These are phyloP conservation scores for Arthrocladium fulminans DNA, from an alignment of 2,329 filamentous ascomycete species.

Conservation along the genomic window DNA sequence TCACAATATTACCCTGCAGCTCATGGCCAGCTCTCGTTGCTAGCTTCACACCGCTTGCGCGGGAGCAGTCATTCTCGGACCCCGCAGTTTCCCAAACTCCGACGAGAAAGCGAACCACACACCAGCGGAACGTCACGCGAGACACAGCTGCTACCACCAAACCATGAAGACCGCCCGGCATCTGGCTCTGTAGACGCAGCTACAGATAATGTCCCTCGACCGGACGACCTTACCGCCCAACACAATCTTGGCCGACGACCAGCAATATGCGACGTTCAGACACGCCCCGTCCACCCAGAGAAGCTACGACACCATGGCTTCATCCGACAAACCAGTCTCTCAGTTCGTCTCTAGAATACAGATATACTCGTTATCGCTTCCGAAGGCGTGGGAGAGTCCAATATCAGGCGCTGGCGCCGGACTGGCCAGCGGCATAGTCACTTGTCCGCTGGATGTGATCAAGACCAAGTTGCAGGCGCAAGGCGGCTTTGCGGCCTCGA, in stretches of 20 bases:
- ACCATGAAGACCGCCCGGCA: slow-evolving; percentile 4
- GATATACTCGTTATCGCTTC: slow-evolving; percentile 40
- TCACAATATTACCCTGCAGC: neutral
- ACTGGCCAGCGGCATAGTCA: slow-evolving; percentile 86
- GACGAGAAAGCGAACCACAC: neutral
- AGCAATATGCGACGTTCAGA: slow-evolving; percentile 24
- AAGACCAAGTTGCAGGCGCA: slow-evolving; percentile 98
- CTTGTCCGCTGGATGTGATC: slow-evolving; percentile 95
- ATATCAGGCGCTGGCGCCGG: slow-evolving; percentile 81
- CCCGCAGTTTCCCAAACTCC: slow-evolving; percentile 17
- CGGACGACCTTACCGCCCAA: slow-evolving; percentile 9
- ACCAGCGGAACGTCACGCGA: slow-evolving; percentile 8
- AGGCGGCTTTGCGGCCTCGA: slow-evolving; percentile 61
- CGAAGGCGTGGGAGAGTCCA: slow-evolving; percentile 60
- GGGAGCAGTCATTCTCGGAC: slow-evolving; percentile 11
- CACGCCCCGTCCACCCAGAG: slow-evolving; percentile 15
- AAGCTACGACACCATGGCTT: slow-evolving; percentile 24
- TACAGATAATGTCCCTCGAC: slow-evolving; percentile 20
- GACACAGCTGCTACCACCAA: neutral
- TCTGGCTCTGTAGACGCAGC: slow-evolving; percentile 1
- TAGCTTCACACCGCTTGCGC: slow-evolving; percentile 8
- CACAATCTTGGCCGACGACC: slow-evolving; percentile 7
- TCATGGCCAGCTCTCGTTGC: slow-evolving; percentile 2
- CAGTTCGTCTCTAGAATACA: slow-evolving; percentile 30
- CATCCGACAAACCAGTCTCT: slow-evolving; percentile 22